Evolutionary conservation across 2,329 filamentous ascomycete genomes (phyloP).

Genomic region (Penicillium sp.): DNA sequence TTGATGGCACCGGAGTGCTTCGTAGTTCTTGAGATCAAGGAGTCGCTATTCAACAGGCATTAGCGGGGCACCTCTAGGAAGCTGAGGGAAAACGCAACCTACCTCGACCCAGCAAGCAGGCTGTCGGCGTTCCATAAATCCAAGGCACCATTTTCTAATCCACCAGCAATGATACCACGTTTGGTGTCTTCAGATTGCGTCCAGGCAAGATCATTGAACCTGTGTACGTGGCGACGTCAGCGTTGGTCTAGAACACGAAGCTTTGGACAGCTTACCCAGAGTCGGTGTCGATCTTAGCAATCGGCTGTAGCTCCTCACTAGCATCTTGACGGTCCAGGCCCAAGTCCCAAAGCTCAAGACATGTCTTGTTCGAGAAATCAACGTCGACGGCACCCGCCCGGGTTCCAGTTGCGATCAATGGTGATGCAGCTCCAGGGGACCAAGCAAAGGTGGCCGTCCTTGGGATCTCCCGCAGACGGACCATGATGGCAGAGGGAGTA

Average conservation of each 20-base stretch:
- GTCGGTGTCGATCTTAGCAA: conserved; percentile 78
- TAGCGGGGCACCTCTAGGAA: neutral
- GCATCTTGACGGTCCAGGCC: conserved; percentile 70
- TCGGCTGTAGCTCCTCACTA: conserved; percentile 75
- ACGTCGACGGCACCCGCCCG: conserved; percentile 91
- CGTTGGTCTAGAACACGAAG: neutral
- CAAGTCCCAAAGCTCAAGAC: conserved; percentile 93
- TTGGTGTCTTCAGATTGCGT: conserved; percentile 72
- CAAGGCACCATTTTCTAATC: conserved; percentile 86
- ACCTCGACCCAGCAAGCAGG: conserved; percentile 50
- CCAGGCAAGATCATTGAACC: conserved; percentile 98
- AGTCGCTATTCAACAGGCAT: conserved; percentile 48
- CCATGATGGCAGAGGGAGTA: conserved; percentile 57
- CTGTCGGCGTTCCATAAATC: conserved; percentile 88
- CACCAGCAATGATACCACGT: conserved; percentile 86
- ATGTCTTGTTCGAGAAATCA: conserved; percentile 96
- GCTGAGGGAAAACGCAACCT: conserved; percentile 15
- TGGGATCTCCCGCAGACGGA: conserved; percentile 91
- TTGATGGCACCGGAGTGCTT: conserved; percentile 94
- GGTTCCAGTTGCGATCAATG: conserved; percentile 86
- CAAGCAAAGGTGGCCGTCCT: conserved; percentile 96
- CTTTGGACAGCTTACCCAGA: conserved; percentile 60
- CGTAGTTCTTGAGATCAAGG: conserved; percentile 76
- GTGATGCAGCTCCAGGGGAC: conserved; percentile 73
- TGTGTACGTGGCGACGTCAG: conserved; percentile 38